Percentiles rank a stretch among this genome's conserved stretches.
Evolutionary conservation across 1,284 basidiomycete species (phyloP).

Genomic region (Apiotrichum laibachii): DNA sequence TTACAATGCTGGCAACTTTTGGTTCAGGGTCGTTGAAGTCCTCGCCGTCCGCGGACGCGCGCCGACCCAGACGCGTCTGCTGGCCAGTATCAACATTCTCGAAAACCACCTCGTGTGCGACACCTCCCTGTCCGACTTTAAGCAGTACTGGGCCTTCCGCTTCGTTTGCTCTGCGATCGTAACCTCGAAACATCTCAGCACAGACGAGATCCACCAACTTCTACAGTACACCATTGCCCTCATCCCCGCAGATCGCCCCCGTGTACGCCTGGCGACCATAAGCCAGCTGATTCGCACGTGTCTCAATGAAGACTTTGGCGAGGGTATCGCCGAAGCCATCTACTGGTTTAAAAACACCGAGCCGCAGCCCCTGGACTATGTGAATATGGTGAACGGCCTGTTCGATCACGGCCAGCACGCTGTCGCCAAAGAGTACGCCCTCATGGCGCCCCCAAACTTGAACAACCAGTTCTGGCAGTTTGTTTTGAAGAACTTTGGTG

Average conservation of each 20-base stretch:
- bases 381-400: not conserved
- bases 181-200: not conserved
- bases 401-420: not conserved
- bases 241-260: slow-evolving; percentile 3
- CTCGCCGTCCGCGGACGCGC: not conserved
- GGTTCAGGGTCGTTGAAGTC: not conserved
- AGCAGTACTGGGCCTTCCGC: not conserved
- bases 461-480: not conserved
- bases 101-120: not conserved
- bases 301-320: not conserved
- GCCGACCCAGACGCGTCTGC: not conserved
- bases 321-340: slow-evolving; percentile 8
- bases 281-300: not conserved
- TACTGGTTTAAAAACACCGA: slow-evolving; percentile 2
- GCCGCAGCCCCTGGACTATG: not conserved
- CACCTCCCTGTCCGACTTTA: not conserved
- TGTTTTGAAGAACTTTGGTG: not conserved
- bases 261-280: not conserved
- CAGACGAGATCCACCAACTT: not conserved
- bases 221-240: slow-evolving; percentile 1
- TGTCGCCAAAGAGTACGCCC: not conserved
- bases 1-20: not conserved
- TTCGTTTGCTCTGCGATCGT: not conserved
- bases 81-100: slow-evolving; percentile 3
- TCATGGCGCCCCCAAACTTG: not conserved